Evolutionary conservation across 495 filamentous ascomycete species (phyloP).

Genomic region (Zalerion maritima): DNA sequence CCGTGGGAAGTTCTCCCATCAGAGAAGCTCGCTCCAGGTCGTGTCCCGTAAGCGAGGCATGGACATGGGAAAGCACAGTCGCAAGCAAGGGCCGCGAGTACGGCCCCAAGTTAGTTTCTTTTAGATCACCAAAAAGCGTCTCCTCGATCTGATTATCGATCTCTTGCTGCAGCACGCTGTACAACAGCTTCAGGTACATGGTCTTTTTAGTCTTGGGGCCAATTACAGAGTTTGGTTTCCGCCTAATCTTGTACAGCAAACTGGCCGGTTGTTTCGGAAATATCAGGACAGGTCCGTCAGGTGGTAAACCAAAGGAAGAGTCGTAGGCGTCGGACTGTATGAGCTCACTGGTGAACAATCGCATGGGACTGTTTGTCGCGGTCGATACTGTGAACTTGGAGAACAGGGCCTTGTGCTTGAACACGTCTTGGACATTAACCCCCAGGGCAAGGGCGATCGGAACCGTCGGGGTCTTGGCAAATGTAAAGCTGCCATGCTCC

Average conservation of each 20-base stretch:
- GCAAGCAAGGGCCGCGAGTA: constrained; percentile 34
- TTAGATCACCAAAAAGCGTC: constrained; percentile 23
- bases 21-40: constrained; percentile 46
- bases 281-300: constrained; percentile 43
- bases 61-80: constrained; percentile 37
- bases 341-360: constrained; percentile 56
- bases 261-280: constrained; percentile 72
- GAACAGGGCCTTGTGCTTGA: constrained; percentile 69
- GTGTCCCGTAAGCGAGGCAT: constrained; percentile 32
- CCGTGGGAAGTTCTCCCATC: constrained; percentile 31
- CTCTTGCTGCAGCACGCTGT: constrained; percentile 65
- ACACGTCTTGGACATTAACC: constrained; percentile 93
- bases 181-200: constrained; percentile 59
- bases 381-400: constrained; percentile 83
- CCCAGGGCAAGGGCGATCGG: constrained; percentile 65
- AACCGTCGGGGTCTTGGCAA: constrained; percentile 46
- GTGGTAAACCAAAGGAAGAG: constrained; percentile 42
- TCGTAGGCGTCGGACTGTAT: constrained; percentile 53
- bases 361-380: constrained; percentile 55
- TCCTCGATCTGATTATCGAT: constrained; percentile 31
- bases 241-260: constrained; percentile 64
- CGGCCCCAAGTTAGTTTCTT: constrained; percentile 22
- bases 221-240: constrained; percentile 18
- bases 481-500: constrained; percentile 54
- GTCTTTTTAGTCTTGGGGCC: constrained; percentile 28